Percentiles rank a stretch among this genome's conserved stretches.
phyloP scores from a whole-genome alignment of 306 rosid species.

The Prunus armeniaca region DNA sequence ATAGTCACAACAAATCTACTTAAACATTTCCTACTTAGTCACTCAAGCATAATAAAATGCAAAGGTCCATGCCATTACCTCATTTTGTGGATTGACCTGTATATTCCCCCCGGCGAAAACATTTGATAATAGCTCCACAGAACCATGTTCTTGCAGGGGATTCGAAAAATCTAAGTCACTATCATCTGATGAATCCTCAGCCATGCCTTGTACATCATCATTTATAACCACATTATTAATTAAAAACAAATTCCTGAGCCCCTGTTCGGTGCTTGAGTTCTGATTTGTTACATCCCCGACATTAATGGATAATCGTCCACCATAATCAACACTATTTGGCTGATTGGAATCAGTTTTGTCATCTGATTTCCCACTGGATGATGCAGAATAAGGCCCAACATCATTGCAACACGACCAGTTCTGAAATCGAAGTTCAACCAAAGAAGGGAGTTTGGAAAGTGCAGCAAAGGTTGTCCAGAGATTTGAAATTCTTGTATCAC shows the following conservation, averaged over 20 bases:
- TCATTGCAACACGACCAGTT: conserved; percentile 59
- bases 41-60: neutral
- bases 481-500: conserved; percentile 75
- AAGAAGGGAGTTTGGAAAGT: conserved; percentile 72
- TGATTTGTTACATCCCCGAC: conserved; percentile 34
- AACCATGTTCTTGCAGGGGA: conserved; percentile 39
- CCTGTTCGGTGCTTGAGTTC: conserved; percentile 39
- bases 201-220: conserved; percentile 50
- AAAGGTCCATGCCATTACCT: conserved; percentile 43
- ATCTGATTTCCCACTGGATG: conserved; percentile 45
- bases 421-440: conserved; percentile 77
- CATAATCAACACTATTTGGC: conserved; percentile 35
- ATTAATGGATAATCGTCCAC: conserved; percentile 30
- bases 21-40: neutral
- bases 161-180: conserved; percentile 46
- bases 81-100: conserved; percentile 41
- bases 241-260: conserved; percentile 42
- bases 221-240: conserved; percentile 37
- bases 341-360: conserved; percentile 31
- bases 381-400: conserved; percentile 39
- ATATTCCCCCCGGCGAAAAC: conserved; percentile 37
- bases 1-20: neutral
- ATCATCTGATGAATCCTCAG: conserved; percentile 65
- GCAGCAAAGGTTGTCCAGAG: conserved; percentile 85
- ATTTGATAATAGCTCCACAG: conserved; percentile 29